Base-by-base conservation (phyloP, 1,139 yeast species). In the Yamadazyma kanchanaburiensis region DNA sequence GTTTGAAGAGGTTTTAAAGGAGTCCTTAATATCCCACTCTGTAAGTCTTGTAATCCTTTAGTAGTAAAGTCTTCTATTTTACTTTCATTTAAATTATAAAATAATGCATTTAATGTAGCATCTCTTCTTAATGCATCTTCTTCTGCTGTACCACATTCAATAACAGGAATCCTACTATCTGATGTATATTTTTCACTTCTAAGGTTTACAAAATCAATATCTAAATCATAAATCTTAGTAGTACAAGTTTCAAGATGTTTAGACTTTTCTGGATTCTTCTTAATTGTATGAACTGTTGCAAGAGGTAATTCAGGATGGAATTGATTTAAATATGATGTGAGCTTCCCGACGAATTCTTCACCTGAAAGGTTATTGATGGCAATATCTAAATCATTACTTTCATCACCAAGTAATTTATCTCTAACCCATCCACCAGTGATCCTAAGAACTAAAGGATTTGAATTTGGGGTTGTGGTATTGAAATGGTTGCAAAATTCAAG, bases 341-440 rank as follows among this genome's bases (percentile, higher is more conserved):
- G 60, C 12, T 71, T 73, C 27, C 66, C 65, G 1, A 95, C 96
- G 61, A 94, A 91, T 24, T 79, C 80, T 49, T 84, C 87, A 1
- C 99, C 99, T 0, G 95, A 75, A 48, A 86, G 60, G 34, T 68
- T 68, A 53, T 91, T 88, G 34, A 94, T 74, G 6, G 96, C 97
- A 33, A 91, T 85, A 49, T 91, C 99, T 24, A 91, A 65, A 54
- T 91, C 99, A 49, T 91, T 80, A 32, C 94, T 80, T 19, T 75
- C 78, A 28, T 71, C 68, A 0, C 94, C 94, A 22, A 94, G 63
- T 22, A 91, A 61, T 60, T 91, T 91, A 55, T 91, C 99, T 46
- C 99, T 72, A 5, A 91, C 99, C 99, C 99, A 91, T 1, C 99
- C 99, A 19, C 99, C 99, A 0, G 97, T 89, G 45, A 91, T 84